phyloP scores from a whole-genome alignment of 495 filamentous ascomycete genomes.

The Penicillium silybi region DNA sequence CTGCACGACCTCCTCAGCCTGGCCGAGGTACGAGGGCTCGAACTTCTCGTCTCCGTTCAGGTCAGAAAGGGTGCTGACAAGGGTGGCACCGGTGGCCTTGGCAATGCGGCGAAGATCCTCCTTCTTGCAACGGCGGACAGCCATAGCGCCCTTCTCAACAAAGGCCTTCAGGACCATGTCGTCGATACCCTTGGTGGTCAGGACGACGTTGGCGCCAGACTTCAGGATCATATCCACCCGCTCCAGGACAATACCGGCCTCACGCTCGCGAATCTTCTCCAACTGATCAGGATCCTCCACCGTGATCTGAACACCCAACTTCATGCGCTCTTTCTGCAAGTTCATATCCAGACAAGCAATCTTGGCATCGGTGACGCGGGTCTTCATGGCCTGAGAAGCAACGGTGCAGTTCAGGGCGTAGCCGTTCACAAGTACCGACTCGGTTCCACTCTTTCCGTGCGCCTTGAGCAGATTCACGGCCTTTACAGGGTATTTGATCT shows the following conservation, averaged over 20 bases:
- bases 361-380: constrained; percentile 86
- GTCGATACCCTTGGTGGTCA: constrained; percentile 98
- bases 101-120: constrained; percentile 95
- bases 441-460: constrained; percentile 85
- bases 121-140: constrained; percentile 95
- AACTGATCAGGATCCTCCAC: constrained; percentile 96
- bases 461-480: constrained; percentile 98
- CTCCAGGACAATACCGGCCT: constrained; percentile 89
- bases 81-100: constrained; percentile 89
- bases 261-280: constrained; percentile 91
- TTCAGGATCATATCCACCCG: constrained; percentile 96
- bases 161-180: constrained; percentile 93
- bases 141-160: constrained; percentile 93
- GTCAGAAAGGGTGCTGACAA: constrained; percentile 89
- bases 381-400: constrained; percentile 96
- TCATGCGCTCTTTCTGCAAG: constrained; percentile 97
- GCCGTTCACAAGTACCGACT: constrained; percentile 90
- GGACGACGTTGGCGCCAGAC: constrained; percentile 90
- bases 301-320: constrained; percentile 96
- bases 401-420: constrained; percentile 99
- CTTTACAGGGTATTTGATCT: constrained; percentile 97
- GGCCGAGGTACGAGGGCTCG: constrained; percentile 79
- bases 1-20: constrained; percentile 92
- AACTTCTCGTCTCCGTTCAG: constrained; percentile 98
- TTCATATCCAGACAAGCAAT: constrained; percentile 98